phyloP scores from a whole-genome alignment of 805 yeast genomes.

The Starmerella vaccinii region DNA sequence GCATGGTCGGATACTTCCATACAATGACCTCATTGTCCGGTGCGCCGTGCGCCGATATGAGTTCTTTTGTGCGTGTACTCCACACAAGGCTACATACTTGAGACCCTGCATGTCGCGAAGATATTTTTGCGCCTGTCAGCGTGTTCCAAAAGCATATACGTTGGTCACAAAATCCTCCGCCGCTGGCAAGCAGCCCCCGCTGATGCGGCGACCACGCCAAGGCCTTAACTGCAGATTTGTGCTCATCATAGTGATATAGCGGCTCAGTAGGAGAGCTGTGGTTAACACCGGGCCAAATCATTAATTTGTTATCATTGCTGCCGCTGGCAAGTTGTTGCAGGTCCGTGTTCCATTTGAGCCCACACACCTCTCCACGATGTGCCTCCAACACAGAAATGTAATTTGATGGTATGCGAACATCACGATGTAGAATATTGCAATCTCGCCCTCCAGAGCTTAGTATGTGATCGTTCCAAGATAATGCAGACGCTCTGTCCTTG shows the following conservation, averaged over 20 bases:
- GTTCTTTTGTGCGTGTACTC: conserved; percentile 85
- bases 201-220: conserved; percentile 97
- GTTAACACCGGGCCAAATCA: conserved; percentile 73
- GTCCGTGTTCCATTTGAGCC: conserved; percentile 84
- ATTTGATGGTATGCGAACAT: conserved; percentile 79
- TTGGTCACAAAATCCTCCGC: conserved; percentile 95
- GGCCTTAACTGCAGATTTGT: conserved; percentile 92
- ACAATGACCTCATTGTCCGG: conserved; percentile 80
- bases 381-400: conserved; percentile 57
- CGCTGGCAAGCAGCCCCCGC: conserved; percentile 83
- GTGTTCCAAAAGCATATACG: conserved; percentile 89
- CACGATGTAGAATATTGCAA: conserved; percentile 73
- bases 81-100: conserved; percentile 91
- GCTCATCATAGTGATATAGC: conserved; percentile 63
- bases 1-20: conserved; percentile 91
- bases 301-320: conserved; percentile 81
- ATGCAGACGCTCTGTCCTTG: conserved; percentile 66
- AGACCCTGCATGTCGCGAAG: conserved; percentile 88
- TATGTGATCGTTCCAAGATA: conserved; percentile 91
- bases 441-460: conserved; percentile 83
- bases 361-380: conserved; percentile 94
- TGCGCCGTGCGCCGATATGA: conserved; percentile 92
- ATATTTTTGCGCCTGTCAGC: conserved; percentile 56
- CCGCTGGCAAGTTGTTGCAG: conserved; percentile 91
- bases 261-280: conserved; percentile 40